Base-by-base conservation (phyloP, 192 early-diverging fungal species). In the Helicostylum pulchrum region DNA sequence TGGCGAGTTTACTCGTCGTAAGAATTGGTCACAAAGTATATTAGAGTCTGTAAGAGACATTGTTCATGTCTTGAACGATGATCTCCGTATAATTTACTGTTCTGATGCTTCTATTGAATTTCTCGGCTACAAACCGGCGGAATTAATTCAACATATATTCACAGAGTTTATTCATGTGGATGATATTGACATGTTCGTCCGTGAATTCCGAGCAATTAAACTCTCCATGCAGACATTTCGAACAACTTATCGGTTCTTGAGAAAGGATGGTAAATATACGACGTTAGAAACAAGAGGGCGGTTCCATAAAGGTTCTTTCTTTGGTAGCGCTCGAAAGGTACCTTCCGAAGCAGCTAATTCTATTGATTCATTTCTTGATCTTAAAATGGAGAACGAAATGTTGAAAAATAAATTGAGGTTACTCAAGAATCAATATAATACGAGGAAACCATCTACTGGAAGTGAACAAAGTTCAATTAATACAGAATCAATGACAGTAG, bases 381-480 rank as follows among this genome's bases (percentile, higher is more conserved):
- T 74, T n/a, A 74, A 74, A 48, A 52, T 71, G 67, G 73, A 74
- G 42, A 74, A 74, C 52, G 73, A 74, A 48, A 43, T 66, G 26
- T 63, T 74, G 9, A 56, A 61, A 47, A 62, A 64, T 7, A 62
- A 62, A 31, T 32, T 70, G 2, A 17, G 23, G n/a, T 48, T 46
- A 31, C 31, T 59, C 17, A 60, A 34, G 17, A 50, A 55, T 20
- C 57, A 69, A 32, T 43, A 43, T 30, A 14, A 57, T 12, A 39
- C 42, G 8, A 55, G 31, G 12, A 31, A 46, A 9, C 26, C 42
- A n/a, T 56, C 60, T 62, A 26, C 43, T 32, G 12, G 44, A 1
- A 57, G 23, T 56, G 43, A 15, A 3, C 34, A 10, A 44, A 50
- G 31, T 32, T 23, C 56, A 52, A 51, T 31, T 14, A 60, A 34